Evolutionary conservation across 352 stramenopile species (phyloP).

Genomic region (Phytopythium litorale): DNA sequence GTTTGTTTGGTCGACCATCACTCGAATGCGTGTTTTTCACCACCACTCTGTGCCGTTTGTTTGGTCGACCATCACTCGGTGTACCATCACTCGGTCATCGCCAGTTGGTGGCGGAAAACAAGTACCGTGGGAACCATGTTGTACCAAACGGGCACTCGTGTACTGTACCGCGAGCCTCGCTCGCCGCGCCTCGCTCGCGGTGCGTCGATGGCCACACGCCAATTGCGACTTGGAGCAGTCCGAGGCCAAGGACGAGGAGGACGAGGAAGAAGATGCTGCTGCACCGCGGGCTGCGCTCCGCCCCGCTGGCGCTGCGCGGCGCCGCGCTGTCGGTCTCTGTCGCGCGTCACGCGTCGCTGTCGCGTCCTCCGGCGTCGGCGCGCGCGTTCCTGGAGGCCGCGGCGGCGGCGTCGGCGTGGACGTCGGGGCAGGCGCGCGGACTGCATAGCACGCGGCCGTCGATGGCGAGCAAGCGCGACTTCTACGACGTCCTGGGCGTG

Average conservation of each 20-base stretch:
- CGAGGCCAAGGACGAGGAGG: background rate
- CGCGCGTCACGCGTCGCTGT: background rate
- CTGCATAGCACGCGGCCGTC: constrained; percentile 66
- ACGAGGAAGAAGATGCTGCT: background rate
- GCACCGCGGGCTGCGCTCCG: background rate
- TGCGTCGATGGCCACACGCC: too few relatives aligned
- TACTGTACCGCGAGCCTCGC: too few relatives aligned
- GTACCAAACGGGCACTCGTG: too few relatives aligned
- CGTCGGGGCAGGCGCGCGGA: background rate
- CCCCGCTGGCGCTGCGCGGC: background rate
- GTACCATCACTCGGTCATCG: too few relatives aligned
- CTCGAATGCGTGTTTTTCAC: too few relatives aligned
- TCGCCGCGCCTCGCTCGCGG: too few relatives aligned
- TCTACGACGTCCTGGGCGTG: constrained; percentile 96
- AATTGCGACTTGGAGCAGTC: background rate
- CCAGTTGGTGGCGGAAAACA: too few relatives aligned
- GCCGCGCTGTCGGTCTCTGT: background rate
- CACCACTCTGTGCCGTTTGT: too few relatives aligned
- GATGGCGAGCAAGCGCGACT: constrained; percentile 87
- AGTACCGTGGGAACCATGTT: too few relatives aligned
- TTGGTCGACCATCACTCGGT: too few relatives aligned
- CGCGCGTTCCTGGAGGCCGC: background rate
- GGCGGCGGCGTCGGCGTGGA: background rate
- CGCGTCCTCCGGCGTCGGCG: background rate
- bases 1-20: too few relatives aligned